Conservation (phyloP, 2,329 filamentous ascomycete genomes). For the Colletotrichum endophyticum region DNA sequence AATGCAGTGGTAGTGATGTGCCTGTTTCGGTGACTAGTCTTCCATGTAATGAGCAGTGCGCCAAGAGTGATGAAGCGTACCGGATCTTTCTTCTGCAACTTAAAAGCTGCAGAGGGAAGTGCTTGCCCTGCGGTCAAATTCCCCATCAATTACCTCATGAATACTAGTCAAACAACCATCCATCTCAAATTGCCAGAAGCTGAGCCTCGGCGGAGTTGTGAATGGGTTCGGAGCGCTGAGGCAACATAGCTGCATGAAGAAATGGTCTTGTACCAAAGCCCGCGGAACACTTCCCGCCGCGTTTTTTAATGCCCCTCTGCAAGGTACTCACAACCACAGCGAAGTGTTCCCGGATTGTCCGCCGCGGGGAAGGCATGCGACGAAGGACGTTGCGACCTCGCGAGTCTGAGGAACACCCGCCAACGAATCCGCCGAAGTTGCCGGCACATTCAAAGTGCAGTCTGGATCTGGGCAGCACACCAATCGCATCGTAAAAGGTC, state of each 20-base stretch:
- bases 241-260: background rate
- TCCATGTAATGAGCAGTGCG: background rate
- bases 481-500: background rate
- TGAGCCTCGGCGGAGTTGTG: background rate
- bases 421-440: background rate
- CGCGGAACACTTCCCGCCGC: background rate
- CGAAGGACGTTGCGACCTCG: background rate
- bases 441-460: background rate
- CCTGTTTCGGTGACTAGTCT: background rate
- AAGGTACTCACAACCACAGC: background rate
- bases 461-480: background rate
- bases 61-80: background rate
- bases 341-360: background rate
- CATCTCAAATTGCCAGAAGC: background rate
- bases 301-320: background rate
- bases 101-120: background rate
- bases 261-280: background rate
- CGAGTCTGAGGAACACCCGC: background rate
- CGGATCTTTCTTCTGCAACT: background rate
- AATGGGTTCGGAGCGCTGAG: background rate
- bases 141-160: background rate
- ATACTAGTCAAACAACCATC: background rate
- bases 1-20: background rate
- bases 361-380: background rate
- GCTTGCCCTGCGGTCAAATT: background rate